Base-by-base conservation (phyloP, 208 protist species). In the Trypanosoma boissoni region DNA sequence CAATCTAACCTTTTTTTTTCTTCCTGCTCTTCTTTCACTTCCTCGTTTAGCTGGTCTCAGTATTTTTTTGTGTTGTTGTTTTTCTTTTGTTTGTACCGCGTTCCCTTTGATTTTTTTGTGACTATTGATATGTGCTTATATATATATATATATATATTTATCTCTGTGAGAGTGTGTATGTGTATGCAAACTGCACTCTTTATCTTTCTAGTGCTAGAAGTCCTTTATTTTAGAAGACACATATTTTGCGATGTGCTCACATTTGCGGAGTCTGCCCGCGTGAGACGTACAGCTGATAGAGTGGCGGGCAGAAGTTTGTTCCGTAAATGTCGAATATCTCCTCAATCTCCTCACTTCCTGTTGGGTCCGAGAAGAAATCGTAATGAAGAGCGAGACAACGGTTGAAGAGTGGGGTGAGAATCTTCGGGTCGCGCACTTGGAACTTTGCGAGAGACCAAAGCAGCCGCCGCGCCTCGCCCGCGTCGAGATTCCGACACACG, bases 281-380 rank as follows among this genome's bases (percentile, higher is more conserved):
- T 3, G 84, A 91, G 55, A 91, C 78, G 71, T 96, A 96, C 41
- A 96, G 53, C 62, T 96, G 81, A 44, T 96, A 96, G 26, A 96
- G 76, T 46, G 78, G 84, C 16, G 86, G 87, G 62, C 90, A 96
- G 46, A 83, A 66, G 55, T 82, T 88, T 10, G 86, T 76, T 2
- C 90, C 90, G 58, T 89, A 94, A 28, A 83, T 62, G 57, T 96
- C 86, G 54, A 96, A 96, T 18, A 96, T 88, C 66, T 96, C 90
- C 46, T 96, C 86, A 42, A 96, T 86, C 65, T 96, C 90, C 59
- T 96, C 90, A 23, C 83, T 89, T 21, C 90, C 90, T 18, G 85
- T 91, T 36, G 87, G 86, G 66, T 96, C 87, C 1, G 85, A 64
- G 52, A 96, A 96, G 73, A 96, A 96, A 59, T 96, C 90, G 21